Evolutionary conservation across 306 rosid genomes (phyloP), one percentile per base, ranked within the genome.

Genomic region (Hylodesmum podocarpum): DNA sequence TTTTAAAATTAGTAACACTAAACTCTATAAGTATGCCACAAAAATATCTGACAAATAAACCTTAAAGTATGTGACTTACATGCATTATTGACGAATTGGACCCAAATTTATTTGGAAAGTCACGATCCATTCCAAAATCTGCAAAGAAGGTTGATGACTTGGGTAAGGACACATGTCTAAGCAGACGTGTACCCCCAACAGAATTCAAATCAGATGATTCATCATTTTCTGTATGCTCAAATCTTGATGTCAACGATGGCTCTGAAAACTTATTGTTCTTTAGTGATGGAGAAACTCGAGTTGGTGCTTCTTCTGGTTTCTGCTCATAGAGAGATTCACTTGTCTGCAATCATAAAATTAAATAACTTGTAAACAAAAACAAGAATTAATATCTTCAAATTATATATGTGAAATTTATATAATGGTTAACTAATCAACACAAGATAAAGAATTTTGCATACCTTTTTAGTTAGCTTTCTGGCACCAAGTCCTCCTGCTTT

Each of bases 21-120:
- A 37, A 31, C 22, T 34, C 36, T 29, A 18, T 63, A 58, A 36
- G 4, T 34, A 5, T 24, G 22, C 8, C 54, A 3, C 37, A 14
- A 25, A 6, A 62, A 62, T 2, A 3, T 33, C 8, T 14, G 10
- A n/a, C n/a, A n/a, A n/a, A n/a, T n/a, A n/a, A n/a, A n/a, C n/a
- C n/a, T n/a, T n/a, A n/a, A n/a, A n/a, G 36, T 31, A 49, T 34
- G 64, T 8, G 44, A 29, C 91, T 86, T 87, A 95, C 98, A 86
- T 85, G 95, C 62, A 84, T 84, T 87, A 80, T 90, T 15, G 98
- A 84, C 61, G 89, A 79, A 68, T 82, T 80, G 28, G 93, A 79
- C 82, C 87, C 81, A 50, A 89, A 33, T 64, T 85, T 88, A 81
- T 86, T 90, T 8, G 88, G 82, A 53, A 87, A 90, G 62, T 91